Evolutionary conservation across 495 filamentous ascomycete genomes (phyloP), one percentile per base, ranked within the genome.

Genomic region (Apiosordaria backusii): DNA sequence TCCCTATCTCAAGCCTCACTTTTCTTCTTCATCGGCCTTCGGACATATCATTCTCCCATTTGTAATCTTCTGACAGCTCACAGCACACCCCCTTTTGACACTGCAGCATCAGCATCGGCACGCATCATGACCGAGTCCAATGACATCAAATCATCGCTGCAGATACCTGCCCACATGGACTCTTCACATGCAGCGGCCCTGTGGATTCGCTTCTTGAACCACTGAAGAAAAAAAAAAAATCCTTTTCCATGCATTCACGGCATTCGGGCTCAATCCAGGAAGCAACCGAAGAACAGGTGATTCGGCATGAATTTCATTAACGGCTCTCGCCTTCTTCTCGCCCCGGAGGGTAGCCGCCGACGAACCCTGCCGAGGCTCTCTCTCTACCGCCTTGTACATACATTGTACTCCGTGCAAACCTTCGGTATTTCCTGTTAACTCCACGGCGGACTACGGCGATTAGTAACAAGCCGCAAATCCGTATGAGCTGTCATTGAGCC

Each of bases 1-100:
- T 5, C 21, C 16, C n/a, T 55, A 55, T 21, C 19, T 21, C 52
- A 23, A 23, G 22, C 52, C n/a, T 21, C 22, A 19, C 18, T 55
- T 19, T 21, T 55, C 4, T 55, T n/a, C n/a, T n/a, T 22, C 18
- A 55, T 55, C 52, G 52, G 52, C 1, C 22, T 15, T 55, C 52
- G 52, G 52, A 45, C 52, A 19, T 55, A 55, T 55, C 52, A 21
- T 55, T 55, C 52, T 22, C n/a, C 19, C 52, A 55, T 23, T 55
- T 55, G n/a, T 55, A 55, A 23, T 55, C 52, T 22, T 19, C 22
- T 55, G 52, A 2, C 52, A 19, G 52, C 22, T 55, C 10, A 21
- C 19, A 53, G 4, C 16, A 53, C 50, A 53, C 15, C 50, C 50
- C 27, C 27, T 29, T 29, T 29, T 7, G 7, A 29, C 27, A 29